phyloP scores from a whole-genome alignment of 1,284 basidiomycete species.

The Austroboletus niveus region DNA sequence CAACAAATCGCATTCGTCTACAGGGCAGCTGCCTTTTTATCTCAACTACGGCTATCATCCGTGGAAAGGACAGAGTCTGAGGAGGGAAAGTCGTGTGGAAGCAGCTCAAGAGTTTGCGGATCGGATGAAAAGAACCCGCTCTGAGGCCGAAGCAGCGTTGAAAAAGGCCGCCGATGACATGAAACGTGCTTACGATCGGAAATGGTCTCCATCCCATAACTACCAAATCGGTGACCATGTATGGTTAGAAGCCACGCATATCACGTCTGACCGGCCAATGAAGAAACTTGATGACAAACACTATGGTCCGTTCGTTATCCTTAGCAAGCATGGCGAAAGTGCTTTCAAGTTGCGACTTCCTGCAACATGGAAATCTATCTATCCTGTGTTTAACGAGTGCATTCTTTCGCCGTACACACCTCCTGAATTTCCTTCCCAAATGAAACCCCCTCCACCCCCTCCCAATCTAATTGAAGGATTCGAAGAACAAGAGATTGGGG shows the following conservation, averaged over 20 bases:
- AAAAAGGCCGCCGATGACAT: not conserved
- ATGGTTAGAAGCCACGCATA: constrained; percentile 7
- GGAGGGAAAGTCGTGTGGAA: not conserved
- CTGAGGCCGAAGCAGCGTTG: constrained; percentile 17
- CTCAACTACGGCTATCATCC: too few species aligned
- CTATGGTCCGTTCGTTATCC: too few species aligned
- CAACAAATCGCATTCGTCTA: too few species aligned
- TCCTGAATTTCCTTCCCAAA: constrained; percentile 4
- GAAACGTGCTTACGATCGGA: too few species aligned
- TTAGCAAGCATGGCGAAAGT: not conserved
- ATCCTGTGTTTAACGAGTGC: constrained; percentile 17
- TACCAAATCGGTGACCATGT: not conserved
- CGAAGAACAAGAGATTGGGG: constrained; percentile 1
- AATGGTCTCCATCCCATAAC: too few species aligned
- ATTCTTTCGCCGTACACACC: constrained; percentile 1
- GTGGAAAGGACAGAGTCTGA: not conserved
- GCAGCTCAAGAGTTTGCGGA: constrained; percentile 8
- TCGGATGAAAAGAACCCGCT: constrained; percentile 7
- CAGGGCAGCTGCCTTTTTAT: too few species aligned
- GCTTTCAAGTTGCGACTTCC: constrained; percentile 15
- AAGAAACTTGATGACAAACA: constrained; percentile 4
- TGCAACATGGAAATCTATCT: constrained; percentile 4
- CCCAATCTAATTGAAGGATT: not conserved
- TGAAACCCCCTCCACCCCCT: not conserved
- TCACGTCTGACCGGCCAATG: constrained; percentile 3